Evolutionary conservation across 805 yeast species (phyloP).

Genomic region (Hanseniaspora valbyensis): DNA sequence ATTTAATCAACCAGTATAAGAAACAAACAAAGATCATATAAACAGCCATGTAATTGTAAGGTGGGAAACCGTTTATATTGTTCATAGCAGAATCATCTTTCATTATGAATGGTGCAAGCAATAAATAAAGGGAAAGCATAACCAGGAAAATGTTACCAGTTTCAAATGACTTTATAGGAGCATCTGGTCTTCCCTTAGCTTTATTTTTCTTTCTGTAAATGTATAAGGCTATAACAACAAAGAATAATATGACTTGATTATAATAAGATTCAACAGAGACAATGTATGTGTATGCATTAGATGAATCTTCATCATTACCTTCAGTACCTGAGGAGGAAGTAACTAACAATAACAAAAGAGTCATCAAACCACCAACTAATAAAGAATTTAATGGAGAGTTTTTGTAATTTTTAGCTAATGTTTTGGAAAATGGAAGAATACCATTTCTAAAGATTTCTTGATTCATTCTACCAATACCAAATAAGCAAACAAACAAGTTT

Average conservation of each 20-base stretch:
- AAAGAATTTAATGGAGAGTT: conserved; percentile 45
- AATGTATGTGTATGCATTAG: conserved; percentile 32
- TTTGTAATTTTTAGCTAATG: conserved; percentile 43
- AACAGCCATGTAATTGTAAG: conserved; percentile 35
- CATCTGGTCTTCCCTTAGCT: conserved; percentile 23
- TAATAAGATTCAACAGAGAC: conserved; percentile 40
- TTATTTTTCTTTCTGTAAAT: conserved; percentile 38
- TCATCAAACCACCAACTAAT: conserved; percentile 27
- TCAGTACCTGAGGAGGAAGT: conserved; percentile 24
- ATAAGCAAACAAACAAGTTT: conserved; percentile 50
- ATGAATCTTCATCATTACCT: conserved; percentile 21
- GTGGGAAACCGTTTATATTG: conserved; percentile 27
- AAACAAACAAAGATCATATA: conserved; percentile 35
- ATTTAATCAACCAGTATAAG: conserved; percentile 47
- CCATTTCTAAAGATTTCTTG: conserved; percentile 61
- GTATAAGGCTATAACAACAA: conserved; percentile 48
- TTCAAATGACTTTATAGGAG: conserved; percentile 43
- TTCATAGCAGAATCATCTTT: conserved; percentile 19
- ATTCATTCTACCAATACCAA: conserved; percentile 48
- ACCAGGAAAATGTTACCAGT: conserved; percentile 40
- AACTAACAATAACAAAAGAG: conserved; percentile 29
- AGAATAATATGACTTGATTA: conserved; percentile 37
- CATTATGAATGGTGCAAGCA: conserved; percentile 37
- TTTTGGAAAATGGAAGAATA: conserved; percentile 41
- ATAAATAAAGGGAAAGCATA: conserved; percentile 37